These are phyloP conservation scores for Dioscorea zingiberensis DNA, from an alignment of 106 monocot species.

Conservation along the genomic window DNA sequence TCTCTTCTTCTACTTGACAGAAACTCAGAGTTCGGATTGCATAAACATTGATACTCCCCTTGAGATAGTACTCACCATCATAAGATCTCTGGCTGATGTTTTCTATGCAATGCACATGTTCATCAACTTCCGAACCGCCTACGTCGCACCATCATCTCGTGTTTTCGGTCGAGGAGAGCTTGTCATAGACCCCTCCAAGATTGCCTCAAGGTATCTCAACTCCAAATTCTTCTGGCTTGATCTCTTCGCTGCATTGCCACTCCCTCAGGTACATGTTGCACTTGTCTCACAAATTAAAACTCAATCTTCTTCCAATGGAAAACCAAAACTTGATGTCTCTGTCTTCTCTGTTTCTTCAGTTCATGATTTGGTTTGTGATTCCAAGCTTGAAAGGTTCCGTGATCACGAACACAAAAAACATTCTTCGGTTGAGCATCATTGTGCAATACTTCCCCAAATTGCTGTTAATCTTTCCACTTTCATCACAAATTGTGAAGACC, in stretches of 20 bases:
- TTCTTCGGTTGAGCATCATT: slow-evolving; percentile 59
- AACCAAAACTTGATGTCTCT: too few relatives aligned
- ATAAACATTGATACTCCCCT: slow-evolving; percentile 32
- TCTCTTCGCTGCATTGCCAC: slow-evolving; percentile 65
- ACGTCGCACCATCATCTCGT: slow-evolving; percentile 77
- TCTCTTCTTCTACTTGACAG: slow-evolving; percentile 68
- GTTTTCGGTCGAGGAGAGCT: slow-evolving; percentile 92
- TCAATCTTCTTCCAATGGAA: too few relatives aligned
- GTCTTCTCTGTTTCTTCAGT: slow-evolving; percentile 23
- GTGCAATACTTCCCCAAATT: slow-evolving; percentile 74
- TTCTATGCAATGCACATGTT: slow-evolving; percentile 65
- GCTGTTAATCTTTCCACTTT: slow-evolving; percentile 59
- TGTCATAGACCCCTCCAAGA: slow-evolving; percentile 55
- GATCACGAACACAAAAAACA: slow-evolving; percentile 49
- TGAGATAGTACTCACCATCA: slow-evolving; percentile 33
- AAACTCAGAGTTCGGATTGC: slow-evolving; percentile 26
- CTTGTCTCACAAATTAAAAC: too few relatives aligned
- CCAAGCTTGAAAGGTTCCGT: slow-evolving; percentile 49
- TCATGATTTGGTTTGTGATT: slow-evolving; percentile 67
- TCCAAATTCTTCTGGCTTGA: slow-evolving; percentile 56
- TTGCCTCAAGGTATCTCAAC: slow-evolving; percentile 48
- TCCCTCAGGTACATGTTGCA: slow-evolving; percentile 73
- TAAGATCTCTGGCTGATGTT: slow-evolving; percentile 56
- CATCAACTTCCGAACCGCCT: slow-evolving; percentile 66
- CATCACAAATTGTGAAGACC: slow-evolving; percentile 57